Evolutionary conservation across 2,329 filamentous ascomycete species (phyloP).

Genomic region (Diaporthe aspalathi): DNA sequence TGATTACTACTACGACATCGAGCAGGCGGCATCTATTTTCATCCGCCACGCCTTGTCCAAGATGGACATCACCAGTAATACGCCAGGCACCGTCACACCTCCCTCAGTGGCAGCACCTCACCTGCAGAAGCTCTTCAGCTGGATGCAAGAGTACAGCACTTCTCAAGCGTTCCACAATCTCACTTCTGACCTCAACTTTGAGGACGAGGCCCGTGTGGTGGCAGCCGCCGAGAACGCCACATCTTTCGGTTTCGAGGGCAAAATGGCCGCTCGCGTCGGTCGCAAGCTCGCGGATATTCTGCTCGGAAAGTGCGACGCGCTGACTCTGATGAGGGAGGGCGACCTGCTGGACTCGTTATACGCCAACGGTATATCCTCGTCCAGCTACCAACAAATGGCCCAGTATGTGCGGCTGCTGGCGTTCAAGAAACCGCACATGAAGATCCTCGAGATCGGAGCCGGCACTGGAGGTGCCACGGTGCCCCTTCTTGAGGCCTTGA

Average conservation of each 20-base stretch:
- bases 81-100: neutral
- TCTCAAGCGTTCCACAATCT: neutral
- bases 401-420: constrained; percentile 1
- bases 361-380: constrained; percentile 17
- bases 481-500: constrained; percentile 9
- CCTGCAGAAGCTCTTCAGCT: constrained; percentile 35
- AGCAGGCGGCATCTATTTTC: constrained; percentile 35
- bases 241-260: constrained; percentile 9
- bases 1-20: constrained; percentile 10
- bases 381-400: constrained; percentile 11
- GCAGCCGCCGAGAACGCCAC: neutral
- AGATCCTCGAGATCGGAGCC: constrained; percentile 17
- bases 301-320: constrained; percentile 30
- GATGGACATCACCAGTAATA: neutral
- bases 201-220: constrained; percentile 36
- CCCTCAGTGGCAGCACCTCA: constrained; percentile 20
- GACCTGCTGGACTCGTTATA: constrained; percentile 7
- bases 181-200: neutral
- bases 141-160: constrained; percentile 34
- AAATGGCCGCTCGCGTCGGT: constrained; percentile 32
- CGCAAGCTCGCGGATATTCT: constrained; percentile 29
- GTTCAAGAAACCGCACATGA: constrained; percentile 27
- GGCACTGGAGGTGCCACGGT: constrained; percentile 11
- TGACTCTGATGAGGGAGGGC: constrained; percentile 32
- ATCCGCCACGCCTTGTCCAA: constrained; percentile 32